Conservation (phyloP, 1,284 basidiomycete species). For the Ceratobasidium sp. region DNA sequence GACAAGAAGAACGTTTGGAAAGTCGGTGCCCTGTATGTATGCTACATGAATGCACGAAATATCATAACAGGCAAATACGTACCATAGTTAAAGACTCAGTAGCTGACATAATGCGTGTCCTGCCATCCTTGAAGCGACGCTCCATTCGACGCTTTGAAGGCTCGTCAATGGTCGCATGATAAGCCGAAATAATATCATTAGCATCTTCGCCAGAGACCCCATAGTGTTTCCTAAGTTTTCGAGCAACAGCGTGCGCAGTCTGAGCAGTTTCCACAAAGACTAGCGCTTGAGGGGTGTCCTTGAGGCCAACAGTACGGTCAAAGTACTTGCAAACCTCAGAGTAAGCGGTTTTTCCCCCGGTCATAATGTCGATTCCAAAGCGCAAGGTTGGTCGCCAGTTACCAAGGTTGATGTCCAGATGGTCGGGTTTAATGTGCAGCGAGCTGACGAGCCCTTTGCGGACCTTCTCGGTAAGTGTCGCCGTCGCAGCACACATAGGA, state of each 20-base stretch:
- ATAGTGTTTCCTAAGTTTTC: neutral
- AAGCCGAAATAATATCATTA: neutral
- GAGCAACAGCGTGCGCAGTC: neutral
- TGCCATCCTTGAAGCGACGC: neutral
- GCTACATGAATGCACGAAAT: neutral
- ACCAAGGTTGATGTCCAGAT: neutral
- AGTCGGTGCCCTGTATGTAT: neutral
- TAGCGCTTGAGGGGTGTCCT: neutral
- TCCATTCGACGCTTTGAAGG: neutral
- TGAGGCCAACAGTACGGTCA: neutral
- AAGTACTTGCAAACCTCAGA: neutral
- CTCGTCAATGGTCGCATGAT: neutral
- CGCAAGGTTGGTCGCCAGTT: neutral
- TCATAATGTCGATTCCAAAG: neutral
- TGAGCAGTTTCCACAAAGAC: neutral
- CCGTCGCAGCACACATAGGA: neutral
- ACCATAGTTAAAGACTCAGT: slow-evolving; percentile 12
- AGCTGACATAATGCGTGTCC: neutral
- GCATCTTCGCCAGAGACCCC: neutral
- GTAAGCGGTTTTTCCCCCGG: neutral
- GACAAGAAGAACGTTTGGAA: no score
- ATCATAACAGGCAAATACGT: neutral
- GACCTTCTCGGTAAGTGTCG: neutral
- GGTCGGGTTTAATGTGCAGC: neutral
- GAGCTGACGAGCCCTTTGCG: neutral